Percentiles rank a stretch among this genome's conserved stretches.
These are phyloP conservation scores for Cicer yamashitae DNA, from an alignment of 306 rosid genomes.

Conservation along the genomic window DNA sequence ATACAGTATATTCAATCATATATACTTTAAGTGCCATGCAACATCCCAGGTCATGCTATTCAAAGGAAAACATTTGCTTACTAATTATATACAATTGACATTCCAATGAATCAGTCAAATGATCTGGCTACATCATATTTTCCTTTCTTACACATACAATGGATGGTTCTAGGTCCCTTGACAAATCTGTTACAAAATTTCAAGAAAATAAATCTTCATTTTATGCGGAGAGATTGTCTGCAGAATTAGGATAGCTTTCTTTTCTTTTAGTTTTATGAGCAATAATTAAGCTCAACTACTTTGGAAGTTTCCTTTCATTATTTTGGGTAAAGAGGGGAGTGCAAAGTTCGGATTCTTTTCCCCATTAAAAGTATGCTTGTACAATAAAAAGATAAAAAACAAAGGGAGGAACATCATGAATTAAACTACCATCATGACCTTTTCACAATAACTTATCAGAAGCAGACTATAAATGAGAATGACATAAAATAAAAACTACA, in stretches of 20 bases:
- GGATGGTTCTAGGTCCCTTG: not conserved
- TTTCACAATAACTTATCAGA: slow-evolving; percentile 11
- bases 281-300: not conserved
- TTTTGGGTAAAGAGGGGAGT: not conserved
- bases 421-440: slow-evolving; percentile 21
- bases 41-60: not conserved
- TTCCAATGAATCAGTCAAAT: not conserved
- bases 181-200: not conserved
- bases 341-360: not conserved
- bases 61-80: slow-evolving; percentile 12
- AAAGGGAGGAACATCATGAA: slow-evolving; percentile 12
- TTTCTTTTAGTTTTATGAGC: too few species aligned
- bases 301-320: not conserved
- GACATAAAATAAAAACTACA: not conserved
- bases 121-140: not conserved
- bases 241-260: not conserved
- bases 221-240: not conserved
- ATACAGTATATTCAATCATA: not conserved
- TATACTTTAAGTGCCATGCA: not conserved
- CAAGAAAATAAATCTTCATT: not conserved
- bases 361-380: slow-evolving; percentile 11
- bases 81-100: not conserved
- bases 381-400: slow-evolving; percentile 30
- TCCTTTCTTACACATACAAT: not conserved
- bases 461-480: not conserved